Base-by-base conservation (phyloP, 805 yeast genomes). In the Pachysolen tannophilus region DNA sequence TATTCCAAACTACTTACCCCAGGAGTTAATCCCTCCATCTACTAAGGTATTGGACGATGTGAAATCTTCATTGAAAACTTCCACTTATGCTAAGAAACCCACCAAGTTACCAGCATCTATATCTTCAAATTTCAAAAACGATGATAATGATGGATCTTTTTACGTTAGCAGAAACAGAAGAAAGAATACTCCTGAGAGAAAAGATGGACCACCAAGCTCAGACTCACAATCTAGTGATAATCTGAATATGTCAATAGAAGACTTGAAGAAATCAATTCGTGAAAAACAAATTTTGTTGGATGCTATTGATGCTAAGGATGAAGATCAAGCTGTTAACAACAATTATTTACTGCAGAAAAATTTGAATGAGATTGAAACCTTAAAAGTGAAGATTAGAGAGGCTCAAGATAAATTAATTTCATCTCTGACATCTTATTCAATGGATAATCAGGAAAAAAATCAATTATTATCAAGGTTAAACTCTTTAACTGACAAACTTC, bases 1-100 rank as follows among this genome's bases (percentile, higher is more conserved):
- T n/a, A 60, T 92, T 33, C 98, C 98, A 17, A 53, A 67, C 32
- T 65, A 77, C 36, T 68, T 90, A 35, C 97, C 97, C 3, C 86
- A 94, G 2, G 94, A 87, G 51, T 70, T 90, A 43, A 63, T 87
- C 20, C 97, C 98, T 6, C 94, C 95, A 3, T 82, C 94, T 6
- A 72, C 82, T 26, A 75, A 78, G 48, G 68, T 82, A 40, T 61
- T 92, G 40, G 80, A 82, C 48, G 72, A 76, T 34, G 74, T 87
- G 55, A 90, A 88, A 57, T 71, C 77, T 37, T 70, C 73, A 28
- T 60, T 83, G 47, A 69, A 64, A 34, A 60, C 52, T 41, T 58
- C 63, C 5, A 43, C 47, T 14, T 52, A 50, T 20, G 45, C 49
- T 8, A 32, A 53, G 38, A 40, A 40, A 32, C 42, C 46, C 28